phyloP scores from a whole-genome alignment of 441 rosid genomes.

The Erodium texanum region DNA sequence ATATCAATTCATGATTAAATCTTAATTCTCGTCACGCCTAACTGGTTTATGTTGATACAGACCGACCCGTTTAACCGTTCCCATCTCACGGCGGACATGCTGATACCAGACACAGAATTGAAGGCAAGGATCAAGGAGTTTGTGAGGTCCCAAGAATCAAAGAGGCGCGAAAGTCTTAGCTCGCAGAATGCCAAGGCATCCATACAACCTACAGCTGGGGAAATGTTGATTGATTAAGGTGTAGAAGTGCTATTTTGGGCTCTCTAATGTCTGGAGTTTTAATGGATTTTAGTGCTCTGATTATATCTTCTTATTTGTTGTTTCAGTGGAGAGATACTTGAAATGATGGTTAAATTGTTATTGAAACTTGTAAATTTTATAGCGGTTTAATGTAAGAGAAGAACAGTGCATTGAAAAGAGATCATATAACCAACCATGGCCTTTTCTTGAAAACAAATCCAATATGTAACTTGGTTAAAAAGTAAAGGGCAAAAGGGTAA shows the following conservation, averaged over 20 bases:
- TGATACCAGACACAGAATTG: conserved; percentile 62
- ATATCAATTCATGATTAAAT: not conserved
- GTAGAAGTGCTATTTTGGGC: not conserved
- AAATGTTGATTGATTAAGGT: conserved; percentile 61
- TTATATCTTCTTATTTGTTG: too few relatives aligned
- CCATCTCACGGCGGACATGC: conserved; percentile 79
- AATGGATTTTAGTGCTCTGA: too few relatives aligned
- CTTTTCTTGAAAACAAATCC: too few relatives aligned
- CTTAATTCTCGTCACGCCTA: conserved; percentile 6
- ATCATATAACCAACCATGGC: too few relatives aligned
- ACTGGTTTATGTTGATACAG: conserved; percentile 36
- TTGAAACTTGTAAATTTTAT: too few relatives aligned
- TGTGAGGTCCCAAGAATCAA: conserved; percentile 50
- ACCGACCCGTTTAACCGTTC: conserved; percentile 93
- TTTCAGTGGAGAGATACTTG: too few relatives aligned
- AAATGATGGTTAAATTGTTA: too few relatives aligned
- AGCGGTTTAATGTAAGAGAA: too few relatives aligned
- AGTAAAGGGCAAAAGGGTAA: too few relatives aligned
- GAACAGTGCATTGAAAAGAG: too few relatives aligned
- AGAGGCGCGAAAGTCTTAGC: conserved; percentile 50
- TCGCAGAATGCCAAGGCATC: conserved; percentile 47
- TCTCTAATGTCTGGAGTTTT: too few relatives aligned
- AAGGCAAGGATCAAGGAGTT: conserved; percentile 79
- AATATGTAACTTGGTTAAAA: too few relatives aligned
- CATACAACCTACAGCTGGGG: conserved; percentile 60